These are phyloP conservation scores for Lepidopterella palustris DNA, from an alignment of 495 filamentous ascomycete species.

Conservation along the genomic window DNA sequence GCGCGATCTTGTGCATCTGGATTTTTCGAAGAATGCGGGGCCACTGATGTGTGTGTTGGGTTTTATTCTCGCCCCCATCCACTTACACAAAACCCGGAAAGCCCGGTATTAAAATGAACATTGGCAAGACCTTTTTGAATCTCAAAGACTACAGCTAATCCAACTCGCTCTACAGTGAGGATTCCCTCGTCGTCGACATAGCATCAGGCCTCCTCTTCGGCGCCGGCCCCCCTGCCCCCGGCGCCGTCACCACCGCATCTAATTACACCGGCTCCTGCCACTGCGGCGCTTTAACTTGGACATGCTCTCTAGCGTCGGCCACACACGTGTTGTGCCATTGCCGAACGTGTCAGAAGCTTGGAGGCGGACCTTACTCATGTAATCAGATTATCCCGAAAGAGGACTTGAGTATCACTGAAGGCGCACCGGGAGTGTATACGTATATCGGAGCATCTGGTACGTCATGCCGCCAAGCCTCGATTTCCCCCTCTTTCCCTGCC, in stretches of 20 bases:
- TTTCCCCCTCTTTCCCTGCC: neutral
- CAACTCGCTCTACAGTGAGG: constrained; percentile 1
- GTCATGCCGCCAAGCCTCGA: too few relatives aligned
- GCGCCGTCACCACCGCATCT: neutral
- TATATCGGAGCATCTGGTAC: constrained; percentile 9
- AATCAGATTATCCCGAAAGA: constrained; percentile 17
- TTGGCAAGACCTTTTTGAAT: too few relatives aligned
- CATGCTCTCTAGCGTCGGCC: constrained; percentile 2
- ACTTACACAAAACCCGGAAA: too few relatives aligned
- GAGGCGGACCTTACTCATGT: constrained; percentile 18
- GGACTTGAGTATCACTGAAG: constrained; percentile 5
- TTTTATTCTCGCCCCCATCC: too few relatives aligned
- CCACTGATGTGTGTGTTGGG: constrained; percentile 1
- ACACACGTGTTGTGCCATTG: constrained; percentile 21
- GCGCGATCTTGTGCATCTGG: constrained; percentile 19
- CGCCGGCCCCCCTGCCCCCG: neutral
- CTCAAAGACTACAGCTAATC: too few relatives aligned
- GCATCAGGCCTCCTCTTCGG: constrained; percentile 12
- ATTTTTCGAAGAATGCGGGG: constrained; percentile 13
- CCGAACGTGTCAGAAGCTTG: constrained; percentile 10
- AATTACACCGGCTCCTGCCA: constrained; percentile 7
- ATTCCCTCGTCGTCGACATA: constrained; percentile 10
- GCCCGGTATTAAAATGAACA: too few relatives aligned
- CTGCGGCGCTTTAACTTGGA: constrained; percentile 10
- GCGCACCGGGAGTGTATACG: constrained; percentile 4